Percentiles rank a stretch among this genome's conserved stretches.
These are phyloP conservation scores for Phytophthora ohioensis DNA, from an alignment of 352 stramenopile genomes.

Conservation along the genomic window DNA sequence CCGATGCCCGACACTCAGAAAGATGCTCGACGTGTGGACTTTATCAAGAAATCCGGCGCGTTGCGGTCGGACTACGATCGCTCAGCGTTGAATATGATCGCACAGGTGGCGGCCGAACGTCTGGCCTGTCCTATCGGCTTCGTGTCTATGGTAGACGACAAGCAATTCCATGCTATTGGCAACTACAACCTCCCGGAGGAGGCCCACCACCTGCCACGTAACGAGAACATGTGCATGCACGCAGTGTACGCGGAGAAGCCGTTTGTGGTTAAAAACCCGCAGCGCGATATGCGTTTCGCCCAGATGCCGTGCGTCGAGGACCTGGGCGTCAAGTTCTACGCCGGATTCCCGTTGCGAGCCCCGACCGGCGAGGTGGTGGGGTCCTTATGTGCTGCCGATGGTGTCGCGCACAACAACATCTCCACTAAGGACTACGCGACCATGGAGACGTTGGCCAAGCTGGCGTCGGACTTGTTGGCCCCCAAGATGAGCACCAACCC, in stretches of 20 bases:
- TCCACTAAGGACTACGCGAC: constrained; percentile 75
- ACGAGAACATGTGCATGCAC: constrained; percentile 70
- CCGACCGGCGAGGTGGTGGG: constrained; percentile 60
- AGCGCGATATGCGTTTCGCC: constrained; percentile 69
- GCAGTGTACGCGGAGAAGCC: constrained; percentile 67
- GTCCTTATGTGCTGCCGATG: constrained; percentile 54
- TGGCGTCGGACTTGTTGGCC: constrained; percentile 52
- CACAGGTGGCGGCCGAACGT: constrained; percentile 58
- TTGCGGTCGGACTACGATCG: constrained; percentile 54
- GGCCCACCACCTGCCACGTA: constrained; percentile 41
- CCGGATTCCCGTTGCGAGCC: constrained; percentile 58
- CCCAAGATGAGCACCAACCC: constrained; percentile 25
- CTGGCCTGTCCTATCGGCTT: constrained; percentile 68
- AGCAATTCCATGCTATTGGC: constrained; percentile 59
- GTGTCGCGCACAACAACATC: constrained; percentile 57
- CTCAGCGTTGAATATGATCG: constrained; percentile 60
- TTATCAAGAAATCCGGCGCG: constrained; percentile 58
- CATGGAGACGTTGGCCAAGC: constrained; percentile 64
- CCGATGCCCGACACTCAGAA: constrained; percentile 49
- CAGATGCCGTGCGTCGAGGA: constrained; percentile 59
- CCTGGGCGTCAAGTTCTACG: constrained; percentile 70
- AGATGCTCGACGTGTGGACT: constrained; percentile 50
- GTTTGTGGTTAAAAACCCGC: constrained; percentile 70
- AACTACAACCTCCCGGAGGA: constrained; percentile 51
- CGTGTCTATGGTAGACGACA: constrained; percentile 64